Evolutionary conservation across 2,329 filamentous ascomycete species (phyloP).

Genomic region (Fusarium newnesense): DNA sequence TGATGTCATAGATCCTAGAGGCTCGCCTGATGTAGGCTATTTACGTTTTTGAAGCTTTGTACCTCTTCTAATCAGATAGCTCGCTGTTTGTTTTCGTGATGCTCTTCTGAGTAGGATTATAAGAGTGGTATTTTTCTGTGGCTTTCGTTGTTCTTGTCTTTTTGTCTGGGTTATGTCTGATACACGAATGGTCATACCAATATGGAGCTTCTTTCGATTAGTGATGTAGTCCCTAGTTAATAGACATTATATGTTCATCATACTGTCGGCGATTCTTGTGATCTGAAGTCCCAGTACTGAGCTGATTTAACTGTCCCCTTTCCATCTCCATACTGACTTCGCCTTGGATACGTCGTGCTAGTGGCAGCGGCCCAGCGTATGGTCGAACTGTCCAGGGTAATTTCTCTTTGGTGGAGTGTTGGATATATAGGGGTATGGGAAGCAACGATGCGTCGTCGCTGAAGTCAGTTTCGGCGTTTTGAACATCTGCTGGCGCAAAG

Average conservation of each 20-base stretch:
- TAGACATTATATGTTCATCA: neutral
- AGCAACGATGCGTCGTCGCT: neutral
- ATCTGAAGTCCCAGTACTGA: too few species aligned
- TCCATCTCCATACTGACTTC: neutral
- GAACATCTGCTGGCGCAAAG: neutral
- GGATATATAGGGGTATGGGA: neutral
- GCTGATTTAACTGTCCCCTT: neutral
- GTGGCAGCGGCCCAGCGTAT: neutral
- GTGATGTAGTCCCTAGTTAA: neutral
- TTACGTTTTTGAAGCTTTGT: too few species aligned
- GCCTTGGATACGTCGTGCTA: neutral
- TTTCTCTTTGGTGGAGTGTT: neutral
- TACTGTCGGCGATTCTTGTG: neutral
- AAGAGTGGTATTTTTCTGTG: too few species aligned
- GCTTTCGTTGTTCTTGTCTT: neutral
- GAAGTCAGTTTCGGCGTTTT: neutral
- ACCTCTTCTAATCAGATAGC: too few species aligned
- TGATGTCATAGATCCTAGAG: too few species aligned
- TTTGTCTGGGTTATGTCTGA: neutral
- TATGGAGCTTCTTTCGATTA: neutral
- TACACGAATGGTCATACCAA: neutral
- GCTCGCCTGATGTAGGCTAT: too few species aligned
- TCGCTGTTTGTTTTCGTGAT: neutral
- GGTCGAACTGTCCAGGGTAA: fast-evolving
- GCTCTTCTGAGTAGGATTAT: neutral